Conservation (phyloP, 106 monocot species). For the Acanthochlamys bracteata region DNA sequence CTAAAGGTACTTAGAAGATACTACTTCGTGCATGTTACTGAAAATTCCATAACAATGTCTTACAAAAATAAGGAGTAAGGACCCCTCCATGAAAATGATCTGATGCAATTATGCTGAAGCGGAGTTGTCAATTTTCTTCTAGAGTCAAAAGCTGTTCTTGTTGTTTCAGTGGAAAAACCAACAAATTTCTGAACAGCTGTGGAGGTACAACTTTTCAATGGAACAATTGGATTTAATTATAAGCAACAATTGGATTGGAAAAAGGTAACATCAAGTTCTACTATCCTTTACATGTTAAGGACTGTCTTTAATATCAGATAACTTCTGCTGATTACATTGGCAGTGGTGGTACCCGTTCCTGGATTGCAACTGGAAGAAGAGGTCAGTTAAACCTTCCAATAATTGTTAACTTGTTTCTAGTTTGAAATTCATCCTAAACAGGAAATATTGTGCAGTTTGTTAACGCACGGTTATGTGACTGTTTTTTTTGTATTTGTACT, state of each 20-base stretch:
- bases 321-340: slow-evolving; percentile 33
- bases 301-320: background rate
- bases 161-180: background rate
- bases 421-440: background rate
- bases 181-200: slow-evolving; percentile 41
- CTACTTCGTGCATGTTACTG: too few species aligned
- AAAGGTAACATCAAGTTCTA: slow-evolving; percentile 17
- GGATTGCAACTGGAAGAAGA: slow-evolving; percentile 78
- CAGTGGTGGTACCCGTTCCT: slow-evolving; percentile 37
- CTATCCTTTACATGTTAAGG: too few species aligned
- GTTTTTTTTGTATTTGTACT: too few species aligned
- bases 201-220: slow-evolving; percentile 56
- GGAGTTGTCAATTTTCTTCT: too few species aligned
- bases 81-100: background rate
- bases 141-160: too few species aligned
- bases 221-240: slow-evolving; percentile 55
- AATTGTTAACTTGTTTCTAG: background rate
- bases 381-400: slow-evolving; percentile 25
- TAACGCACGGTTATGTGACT: too few species aligned
- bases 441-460: too few species aligned
- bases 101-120: background rate
- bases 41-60: too few species aligned
- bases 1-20: too few species aligned
- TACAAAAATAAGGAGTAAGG: too few species aligned
- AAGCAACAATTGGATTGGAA: slow-evolving; percentile 23